Conservation (phyloP, 345 rosid species). For the Salix viminalis region DNA sequence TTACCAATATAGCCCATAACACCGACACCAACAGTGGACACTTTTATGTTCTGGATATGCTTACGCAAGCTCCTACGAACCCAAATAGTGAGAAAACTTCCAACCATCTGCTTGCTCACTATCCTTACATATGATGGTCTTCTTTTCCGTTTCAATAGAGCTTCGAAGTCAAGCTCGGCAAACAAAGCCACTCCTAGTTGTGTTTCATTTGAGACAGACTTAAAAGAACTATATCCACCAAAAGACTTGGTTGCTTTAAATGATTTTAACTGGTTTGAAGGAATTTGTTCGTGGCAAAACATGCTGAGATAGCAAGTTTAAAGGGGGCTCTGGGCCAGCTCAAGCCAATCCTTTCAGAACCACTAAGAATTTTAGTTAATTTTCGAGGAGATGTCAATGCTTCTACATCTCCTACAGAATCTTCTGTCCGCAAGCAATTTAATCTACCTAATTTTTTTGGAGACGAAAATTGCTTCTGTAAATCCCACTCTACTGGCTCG, state of each 20-base stretch:
- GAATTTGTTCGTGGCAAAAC: conserved; percentile 62
- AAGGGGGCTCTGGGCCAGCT: conserved; percentile 92
- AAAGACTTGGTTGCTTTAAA: conserved; percentile 52
- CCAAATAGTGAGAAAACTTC: conserved; percentile 82
- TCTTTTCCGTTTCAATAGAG: conserved; percentile 64
- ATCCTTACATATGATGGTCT: conserved; percentile 66
- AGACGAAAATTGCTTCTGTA: conserved; percentile 52
- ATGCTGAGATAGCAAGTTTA: conserved; percentile 55
- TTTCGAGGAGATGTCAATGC: conserved; percentile 19
- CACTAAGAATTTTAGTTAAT: conserved; percentile 55
- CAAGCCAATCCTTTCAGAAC: conserved; percentile 69
- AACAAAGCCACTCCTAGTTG: conserved; percentile 45
- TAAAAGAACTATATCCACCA: conserved; percentile 54
- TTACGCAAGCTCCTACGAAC: conserved; percentile 80
- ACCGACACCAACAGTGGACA: conserved; percentile 90
- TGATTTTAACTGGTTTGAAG: conserved; percentile 50
- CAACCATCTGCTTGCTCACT: conserved; percentile 94
- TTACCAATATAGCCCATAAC: conserved; percentile 97
- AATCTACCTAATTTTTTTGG: conserved; percentile 61
- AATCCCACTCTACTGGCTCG: conserved; percentile 35
- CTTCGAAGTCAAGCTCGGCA: conserved; percentile 62
- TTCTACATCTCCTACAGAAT: conserved; percentile 16
- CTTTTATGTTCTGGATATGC: conserved; percentile 74
- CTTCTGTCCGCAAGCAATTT: conserved; percentile 50
- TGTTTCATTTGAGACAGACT: conserved; percentile 38